These are phyloP conservation scores for Acanthamoeba castellanii DNA, from an alignment of 208 protist genomes.

Conservation along the genomic window DNA sequence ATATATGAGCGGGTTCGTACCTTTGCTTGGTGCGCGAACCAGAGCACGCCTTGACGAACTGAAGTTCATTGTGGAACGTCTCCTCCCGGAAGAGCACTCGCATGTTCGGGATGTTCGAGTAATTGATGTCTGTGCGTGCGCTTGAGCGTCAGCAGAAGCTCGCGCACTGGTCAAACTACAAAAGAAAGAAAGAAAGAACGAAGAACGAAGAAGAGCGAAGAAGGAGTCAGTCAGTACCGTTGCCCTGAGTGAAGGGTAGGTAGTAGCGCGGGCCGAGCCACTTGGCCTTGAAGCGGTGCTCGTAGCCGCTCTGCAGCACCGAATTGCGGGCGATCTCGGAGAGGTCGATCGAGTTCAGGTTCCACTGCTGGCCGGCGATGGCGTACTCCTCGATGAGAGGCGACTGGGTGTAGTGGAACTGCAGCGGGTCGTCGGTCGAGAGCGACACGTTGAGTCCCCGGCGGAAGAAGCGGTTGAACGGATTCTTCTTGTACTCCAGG, in stretches of 20 bases:
- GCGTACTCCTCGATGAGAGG: constrained; percentile 99
- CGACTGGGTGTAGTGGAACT: constrained; percentile 98
- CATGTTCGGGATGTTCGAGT: constrained; percentile 58
- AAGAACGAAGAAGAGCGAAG: not conserved
- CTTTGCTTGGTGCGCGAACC: constrained; percentile 31
- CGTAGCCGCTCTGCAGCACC: constrained; percentile 96
- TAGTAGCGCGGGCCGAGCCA: constrained; percentile 92
- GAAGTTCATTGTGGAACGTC: constrained; percentile 37
- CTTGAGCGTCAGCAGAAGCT: not conserved
- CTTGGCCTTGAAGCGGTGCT: constrained; percentile 94
- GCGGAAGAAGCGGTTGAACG: constrained; percentile 97
- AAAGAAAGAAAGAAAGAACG: not conserved
- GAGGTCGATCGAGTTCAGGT: constrained; percentile 97
- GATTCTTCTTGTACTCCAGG: constrained; percentile 97
- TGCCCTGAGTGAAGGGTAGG: constrained; percentile 41
- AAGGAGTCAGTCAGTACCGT: constrained; percentile 5
- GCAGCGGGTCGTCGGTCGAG: constrained; percentile 97
- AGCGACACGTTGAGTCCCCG: constrained; percentile 97
- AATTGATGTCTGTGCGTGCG: constrained; percentile 51
- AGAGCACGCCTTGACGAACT: constrained; percentile 45
- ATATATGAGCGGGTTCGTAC: not conserved
- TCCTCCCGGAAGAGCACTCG: constrained; percentile 40
- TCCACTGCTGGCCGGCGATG: constrained; percentile 95
- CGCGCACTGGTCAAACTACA: not conserved
- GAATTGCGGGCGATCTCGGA: constrained; percentile 99